phyloP scores from a whole-genome alignment of 129 eudicot species.

The Flaveria bidentis region DNA sequence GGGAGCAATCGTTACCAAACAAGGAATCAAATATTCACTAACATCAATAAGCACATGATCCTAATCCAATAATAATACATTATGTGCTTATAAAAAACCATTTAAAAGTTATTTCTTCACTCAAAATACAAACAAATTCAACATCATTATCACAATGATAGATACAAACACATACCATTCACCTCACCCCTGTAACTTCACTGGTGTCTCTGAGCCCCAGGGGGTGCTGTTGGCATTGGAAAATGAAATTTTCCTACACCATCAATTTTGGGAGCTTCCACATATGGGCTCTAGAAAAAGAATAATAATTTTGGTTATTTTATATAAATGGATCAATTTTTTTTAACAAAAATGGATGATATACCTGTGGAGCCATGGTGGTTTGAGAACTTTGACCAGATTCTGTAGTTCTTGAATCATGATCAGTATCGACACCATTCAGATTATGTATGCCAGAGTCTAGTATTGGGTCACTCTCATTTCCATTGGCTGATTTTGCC shows the following conservation, averaged over 20 bases:
- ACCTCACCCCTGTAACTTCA: constrained; percentile 30
- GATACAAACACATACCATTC: constrained; percentile 31
- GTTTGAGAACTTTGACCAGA: constrained; percentile 43
- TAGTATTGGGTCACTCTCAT: constrained; percentile 50
- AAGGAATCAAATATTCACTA: constrained; percentile 11
- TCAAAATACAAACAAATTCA: constrained; percentile 38
- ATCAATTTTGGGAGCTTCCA: constrained; percentile 71
- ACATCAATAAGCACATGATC: constrained; percentile 28
- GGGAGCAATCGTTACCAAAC: constrained; percentile 17
- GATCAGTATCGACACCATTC: constrained; percentile 58
- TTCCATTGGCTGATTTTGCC: constrained; percentile 47
- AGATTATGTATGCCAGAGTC: constrained; percentile 45
- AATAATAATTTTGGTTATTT: constrained; percentile 3
- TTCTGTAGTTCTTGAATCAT: constrained; percentile 41
- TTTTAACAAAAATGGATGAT: not conserved
- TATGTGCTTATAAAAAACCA: constrained; percentile 27
- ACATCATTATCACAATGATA: constrained; percentile 33
- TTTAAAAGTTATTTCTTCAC: constrained; percentile 28
- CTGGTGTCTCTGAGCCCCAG: constrained; percentile 73
- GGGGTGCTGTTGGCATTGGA: constrained; percentile 93
- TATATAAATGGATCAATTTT: not conserved
- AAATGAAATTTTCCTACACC: constrained; percentile 52
- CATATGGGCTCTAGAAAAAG: constrained; percentile 76
- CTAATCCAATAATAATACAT: constrained; percentile 38
- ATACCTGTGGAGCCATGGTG: constrained; percentile 60